Evolutionary conservation across 2,329 filamentous ascomycete species (phyloP).

Genomic region (Phyllosticta paracitricarpa): DNA sequence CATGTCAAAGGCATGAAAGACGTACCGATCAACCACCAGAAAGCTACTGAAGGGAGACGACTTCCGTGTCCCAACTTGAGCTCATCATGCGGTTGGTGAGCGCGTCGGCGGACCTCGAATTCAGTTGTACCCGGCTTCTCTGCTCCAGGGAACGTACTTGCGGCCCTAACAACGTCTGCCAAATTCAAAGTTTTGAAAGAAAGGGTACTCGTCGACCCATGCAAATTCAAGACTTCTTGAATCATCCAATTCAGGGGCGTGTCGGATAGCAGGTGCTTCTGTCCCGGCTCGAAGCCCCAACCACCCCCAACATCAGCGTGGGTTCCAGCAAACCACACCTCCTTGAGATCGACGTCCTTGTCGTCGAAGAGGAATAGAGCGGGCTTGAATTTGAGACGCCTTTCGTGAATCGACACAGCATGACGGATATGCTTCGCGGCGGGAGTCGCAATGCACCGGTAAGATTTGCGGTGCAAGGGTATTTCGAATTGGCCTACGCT

Average conservation of each 20-base stretch:
- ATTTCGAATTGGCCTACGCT: constrained; percentile 25
- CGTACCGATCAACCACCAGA: constrained; percentile 11
- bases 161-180: not conserved
- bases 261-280: constrained; percentile 34
- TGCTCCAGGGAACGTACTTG: not conserved
- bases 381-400: constrained; percentile 34
- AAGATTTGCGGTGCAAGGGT: constrained; percentile 29
- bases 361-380: constrained; percentile 12
- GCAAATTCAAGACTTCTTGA: constrained; percentile 8
- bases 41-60: not conserved
- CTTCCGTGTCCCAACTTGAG: constrained; percentile 10
- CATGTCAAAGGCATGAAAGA: not conserved
- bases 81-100: constrained; percentile 12
- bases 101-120: not conserved
- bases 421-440: constrained; percentile 31
- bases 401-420: constrained; percentile 36
- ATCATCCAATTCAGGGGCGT: constrained; percentile 42
- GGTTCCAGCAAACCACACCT: constrained; percentile 36
- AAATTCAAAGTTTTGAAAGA: not conserved
- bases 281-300: constrained; percentile 29
- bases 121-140: not conserved
- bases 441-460: constrained; percentile 27
- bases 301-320: constrained; percentile 39
- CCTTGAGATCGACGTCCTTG: constrained; percentile 15
- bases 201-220: not conserved